Conservation (phyloP, 225 moss, liverwort and hornwort species). For the Marchantia polymorpha region DNA sequence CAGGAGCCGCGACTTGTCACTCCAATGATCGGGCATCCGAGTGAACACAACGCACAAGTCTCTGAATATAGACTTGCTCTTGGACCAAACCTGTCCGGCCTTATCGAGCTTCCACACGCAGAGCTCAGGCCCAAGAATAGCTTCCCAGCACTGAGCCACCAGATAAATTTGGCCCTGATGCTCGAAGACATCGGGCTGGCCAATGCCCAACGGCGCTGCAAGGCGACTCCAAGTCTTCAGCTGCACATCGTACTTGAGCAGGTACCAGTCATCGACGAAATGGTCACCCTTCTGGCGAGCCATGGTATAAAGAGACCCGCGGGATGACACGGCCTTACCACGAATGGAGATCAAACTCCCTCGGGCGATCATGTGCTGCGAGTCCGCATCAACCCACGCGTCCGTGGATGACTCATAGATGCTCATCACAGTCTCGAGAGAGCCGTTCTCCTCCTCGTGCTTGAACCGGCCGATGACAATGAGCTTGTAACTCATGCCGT, state of each 20-base stretch:
- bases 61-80: conserved; percentile 26
- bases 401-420: conserved; percentile 10
- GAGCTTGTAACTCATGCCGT: conserved; percentile 16
- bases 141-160: conserved; percentile 22
- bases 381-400: conserved; percentile 7
- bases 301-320: conserved; percentile 18
- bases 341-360: conserved; percentile 15
- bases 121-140: conserved; percentile 26
- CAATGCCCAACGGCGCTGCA: conserved; percentile 11
- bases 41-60: conserved; percentile 25
- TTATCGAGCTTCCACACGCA: conserved; percentile 21
- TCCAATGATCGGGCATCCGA: conserved; percentile 19
- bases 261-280: conserved; percentile 14
- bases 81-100: conserved; percentile 10
- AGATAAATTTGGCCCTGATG: conserved; percentile 10
- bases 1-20: conserved; percentile 13
- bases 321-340: conserved; percentile 11
- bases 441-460: background rate
- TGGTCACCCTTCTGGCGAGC: background rate
- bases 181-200: conserved; percentile 25
- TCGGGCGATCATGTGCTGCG: background rate
- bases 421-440: background rate
- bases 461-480: conserved; percentile 16
- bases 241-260: conserved; percentile 19
- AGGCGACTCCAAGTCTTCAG: conserved; percentile 14